Evolutionary conservation across 176 grass and related monocot species (phyloP).

Genomic region (Carex kokanica): DNA sequence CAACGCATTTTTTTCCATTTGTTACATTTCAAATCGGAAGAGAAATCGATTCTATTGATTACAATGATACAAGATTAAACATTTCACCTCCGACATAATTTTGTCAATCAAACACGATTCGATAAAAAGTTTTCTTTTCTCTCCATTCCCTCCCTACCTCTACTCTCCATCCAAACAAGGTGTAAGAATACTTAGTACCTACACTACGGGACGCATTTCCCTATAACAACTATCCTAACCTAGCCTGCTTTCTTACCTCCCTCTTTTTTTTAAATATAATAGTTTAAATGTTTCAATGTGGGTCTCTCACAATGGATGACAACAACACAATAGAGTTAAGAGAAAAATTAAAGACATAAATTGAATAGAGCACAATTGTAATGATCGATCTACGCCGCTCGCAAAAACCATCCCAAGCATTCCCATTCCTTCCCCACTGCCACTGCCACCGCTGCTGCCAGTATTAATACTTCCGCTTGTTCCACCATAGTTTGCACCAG

Average conservation of each 20-base stretch:
- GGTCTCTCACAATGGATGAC: constrained; percentile 21
- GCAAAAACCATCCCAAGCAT: constrained; percentile 29
- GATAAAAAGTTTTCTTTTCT: too few relatives aligned
- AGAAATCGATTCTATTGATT: too few relatives aligned
- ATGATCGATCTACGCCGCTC: neutral
- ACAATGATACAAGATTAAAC: too few relatives aligned
- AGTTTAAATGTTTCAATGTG: constrained; percentile 24
- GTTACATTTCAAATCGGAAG: too few relatives aligned
- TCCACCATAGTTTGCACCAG: constrained; percentile 17
- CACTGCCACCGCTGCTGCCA: neutral
- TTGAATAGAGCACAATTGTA: constrained; percentile 14
- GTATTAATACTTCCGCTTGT: neutral
- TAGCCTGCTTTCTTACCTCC: neutral
- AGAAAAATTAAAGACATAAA: constrained; percentile 14
- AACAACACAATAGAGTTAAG: neutral
- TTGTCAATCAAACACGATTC: too few relatives aligned
- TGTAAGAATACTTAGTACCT: neutral
- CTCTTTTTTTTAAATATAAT: constrained; percentile 14
- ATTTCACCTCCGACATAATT: too few relatives aligned
- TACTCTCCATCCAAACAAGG: too few relatives aligned
- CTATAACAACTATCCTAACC: constrained; percentile 17
- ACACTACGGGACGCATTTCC: constrained; percentile 11
- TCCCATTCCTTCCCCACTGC: constrained; percentile 11
- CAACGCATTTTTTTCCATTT: too few relatives aligned
- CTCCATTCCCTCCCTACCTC: too few relatives aligned